Percentiles rank a stretch among this genome's conserved stretches.
These are phyloP conservation scores for Erysimum cheiri DNA, from an alignment of 441 rosid species.

Conservation along the genomic window DNA sequence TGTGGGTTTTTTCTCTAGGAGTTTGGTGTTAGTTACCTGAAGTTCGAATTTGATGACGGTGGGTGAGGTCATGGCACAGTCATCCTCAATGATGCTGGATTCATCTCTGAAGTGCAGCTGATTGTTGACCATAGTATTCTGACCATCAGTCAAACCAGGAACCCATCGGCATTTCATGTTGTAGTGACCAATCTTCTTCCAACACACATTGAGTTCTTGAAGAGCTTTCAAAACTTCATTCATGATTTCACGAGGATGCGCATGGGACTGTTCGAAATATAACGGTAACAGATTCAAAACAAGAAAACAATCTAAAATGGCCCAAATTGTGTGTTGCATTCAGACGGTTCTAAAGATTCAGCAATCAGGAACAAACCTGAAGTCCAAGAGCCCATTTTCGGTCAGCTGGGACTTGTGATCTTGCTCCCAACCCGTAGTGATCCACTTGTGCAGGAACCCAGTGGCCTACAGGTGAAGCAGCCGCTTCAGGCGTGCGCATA, in stretches of 20 bases:
- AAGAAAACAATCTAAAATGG: not conserved
- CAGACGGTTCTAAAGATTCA: constrained; percentile 6
- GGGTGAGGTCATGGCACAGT: constrained; percentile 54
- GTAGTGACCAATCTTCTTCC: constrained; percentile 98
- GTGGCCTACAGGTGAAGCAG: constrained; percentile 62
- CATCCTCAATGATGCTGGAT: constrained; percentile 72
- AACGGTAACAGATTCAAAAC: constrained; percentile 9
- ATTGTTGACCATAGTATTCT: constrained; percentile 64
- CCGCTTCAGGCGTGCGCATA: constrained; percentile 65
- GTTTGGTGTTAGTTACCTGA: constrained; percentile 60
- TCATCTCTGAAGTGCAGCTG: constrained; percentile 66
- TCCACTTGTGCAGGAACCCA: constrained; percentile 72
- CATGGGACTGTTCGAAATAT: constrained; percentile 69
- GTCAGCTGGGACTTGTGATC: constrained; percentile 69
- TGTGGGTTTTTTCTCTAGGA: too few species aligned
- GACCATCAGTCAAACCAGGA: constrained; percentile 61
- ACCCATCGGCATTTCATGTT: constrained; percentile 99
- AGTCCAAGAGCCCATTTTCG: constrained; percentile 99
- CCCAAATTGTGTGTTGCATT: constrained; percentile 7
- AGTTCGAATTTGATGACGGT: constrained; percentile 90
- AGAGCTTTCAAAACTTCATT: constrained; percentile 91
- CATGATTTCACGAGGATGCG: constrained; percentile 98
- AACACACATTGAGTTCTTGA: constrained; percentile 85
- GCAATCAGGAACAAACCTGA: constrained; percentile 62
- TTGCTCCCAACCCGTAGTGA: constrained; percentile 68